Evolutionary conservation across 2,329 filamentous ascomycete genomes (phyloP), one percentile per base, ranked within the genome.

Genomic region (Curvularia lunata): DNA sequence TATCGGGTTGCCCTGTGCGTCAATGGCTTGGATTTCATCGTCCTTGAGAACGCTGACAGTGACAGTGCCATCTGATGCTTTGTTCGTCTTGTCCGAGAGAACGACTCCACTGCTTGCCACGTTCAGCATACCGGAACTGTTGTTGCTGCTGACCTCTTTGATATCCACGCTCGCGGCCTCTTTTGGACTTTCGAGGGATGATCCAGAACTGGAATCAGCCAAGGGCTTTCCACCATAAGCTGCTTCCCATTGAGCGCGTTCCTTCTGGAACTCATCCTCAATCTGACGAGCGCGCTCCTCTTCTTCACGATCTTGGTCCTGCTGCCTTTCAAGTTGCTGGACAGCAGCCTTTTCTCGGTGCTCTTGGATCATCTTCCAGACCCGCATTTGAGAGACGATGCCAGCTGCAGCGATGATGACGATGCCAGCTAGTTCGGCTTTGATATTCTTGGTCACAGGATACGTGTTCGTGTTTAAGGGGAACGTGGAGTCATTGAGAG

Each of bases 401-500:
- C 93, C 92, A 18, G 91, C 81, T 9, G 92, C 75, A 57, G 85
- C 88, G 19, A 97, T 80, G 27, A 97, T 84, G 51, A 97, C 79
- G 23, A 90, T 90, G 1, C 86, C 85, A 0, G 91, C 92, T 28
- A 92, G 85, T 74, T 98, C 94, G 13, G 95, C 93, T 38, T 87
- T 86, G 54, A 97, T 95, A 2, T 91, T 91, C 66, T 88, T 90
- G 0, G 92, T 97, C 12, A 97, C 80, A 0, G 94, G 94, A 72
- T 96, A 98, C 0, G 90, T 92, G 47, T 83, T 82, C 1, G 90
- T 89, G 37, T 86, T 85, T 2, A 92, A 79, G 0, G 93, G 93
- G 69, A 98, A 98, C 0, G 92, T 80, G 41, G 71, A 83, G 41
- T 87, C 81, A 74, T 97, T 97, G 38, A 98, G 78, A 45, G 80